Evolutionary conservation across 805 yeast species (phyloP).

Genomic region (Metschnikowia peoriensis): DNA sequence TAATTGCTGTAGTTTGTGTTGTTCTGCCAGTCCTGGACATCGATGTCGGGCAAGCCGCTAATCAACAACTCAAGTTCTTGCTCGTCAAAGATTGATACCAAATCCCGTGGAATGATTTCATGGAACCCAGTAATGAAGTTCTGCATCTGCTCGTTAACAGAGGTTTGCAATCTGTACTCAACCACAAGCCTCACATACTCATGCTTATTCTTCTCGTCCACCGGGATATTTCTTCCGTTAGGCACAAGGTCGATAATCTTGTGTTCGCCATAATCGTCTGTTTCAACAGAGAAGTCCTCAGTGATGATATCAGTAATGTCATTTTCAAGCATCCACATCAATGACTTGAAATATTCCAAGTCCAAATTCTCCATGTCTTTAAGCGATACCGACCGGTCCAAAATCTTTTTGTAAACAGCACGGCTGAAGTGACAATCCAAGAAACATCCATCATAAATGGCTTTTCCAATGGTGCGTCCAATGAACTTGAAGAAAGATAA

Average conservation of each 20-base stretch:
- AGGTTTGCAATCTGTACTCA: constrained; percentile 77
- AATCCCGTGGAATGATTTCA: constrained; percentile 80
- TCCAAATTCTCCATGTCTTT: constrained; percentile 95
- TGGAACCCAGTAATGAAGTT: constrained; percentile 84
- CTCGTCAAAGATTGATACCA: constrained; percentile 87
- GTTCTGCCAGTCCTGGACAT: constrained; percentile 92
- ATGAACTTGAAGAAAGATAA: constrained; percentile 89
- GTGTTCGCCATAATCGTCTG: constrained; percentile 91
- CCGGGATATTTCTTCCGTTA: constrained; percentile 78
- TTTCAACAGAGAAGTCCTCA: constrained; percentile 90
- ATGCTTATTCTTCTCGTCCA: constrained; percentile 85
- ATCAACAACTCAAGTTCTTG: constrained; percentile 91
- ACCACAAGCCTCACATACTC: constrained; percentile 86
- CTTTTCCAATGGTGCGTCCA: constrained; percentile 93
- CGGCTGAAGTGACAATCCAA: constrained; percentile 94
- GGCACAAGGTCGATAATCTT: constrained; percentile 79
- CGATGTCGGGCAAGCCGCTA: constrained; percentile 94
- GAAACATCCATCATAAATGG: constrained; percentile 80
- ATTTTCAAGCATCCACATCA: constrained; percentile 94
- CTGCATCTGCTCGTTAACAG: constrained; percentile 85
- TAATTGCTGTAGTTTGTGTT: constrained; percentile 82
- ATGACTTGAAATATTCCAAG: constrained; percentile 84
- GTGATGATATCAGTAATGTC: constrained; percentile 94
- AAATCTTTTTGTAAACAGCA: constrained; percentile 85
- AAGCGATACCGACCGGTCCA: constrained; percentile 76